Evolutionary conservation across 495 filamentous ascomycete genomes (phyloP).

Genomic region (Penicillium cinerascens): DNA sequence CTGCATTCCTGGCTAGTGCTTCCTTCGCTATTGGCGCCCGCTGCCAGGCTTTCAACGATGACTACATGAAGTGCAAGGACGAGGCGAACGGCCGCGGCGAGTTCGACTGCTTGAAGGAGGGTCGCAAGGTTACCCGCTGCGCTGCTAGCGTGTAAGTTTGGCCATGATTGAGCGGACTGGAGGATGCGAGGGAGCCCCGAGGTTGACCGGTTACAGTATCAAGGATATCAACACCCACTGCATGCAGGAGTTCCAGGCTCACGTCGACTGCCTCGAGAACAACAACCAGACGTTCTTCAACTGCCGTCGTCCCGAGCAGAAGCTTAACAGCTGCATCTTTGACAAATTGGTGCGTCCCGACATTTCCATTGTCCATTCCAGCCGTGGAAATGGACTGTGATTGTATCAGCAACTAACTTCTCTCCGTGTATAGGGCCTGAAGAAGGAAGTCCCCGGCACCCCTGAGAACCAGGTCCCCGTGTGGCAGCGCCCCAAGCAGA

Average conservation of each 20-base stretch:
- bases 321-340: slow-evolving; percentile 88
- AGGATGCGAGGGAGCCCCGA: not conserved
- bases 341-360: slow-evolving; percentile 75
- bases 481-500: slow-evolving; percentile 75
- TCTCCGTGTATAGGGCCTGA: slow-evolving; percentile 60
- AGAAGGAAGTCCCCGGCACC: slow-evolving; percentile 84
- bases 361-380: not conserved
- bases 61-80: slow-evolving; percentile 98
- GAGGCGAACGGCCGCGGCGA: slow-evolving; percentile 85
- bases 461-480: slow-evolving; percentile 75
- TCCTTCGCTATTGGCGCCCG: slow-evolving; percentile 97
- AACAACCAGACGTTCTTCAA: slow-evolving; percentile 97
- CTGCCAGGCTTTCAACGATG: slow-evolving; percentile 94
- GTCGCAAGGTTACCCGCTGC: slow-evolving; percentile 92
- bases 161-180: not conserved
- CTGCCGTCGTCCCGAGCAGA: slow-evolving; percentile 74
- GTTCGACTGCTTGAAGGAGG: slow-evolving; percentile 92
- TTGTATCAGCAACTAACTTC: slow-evolving; percentile 5
- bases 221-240: slow-evolving; percentile 96
- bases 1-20: slow-evolving; percentile 84
- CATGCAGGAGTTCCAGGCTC: slow-evolving; percentile 80
- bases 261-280: slow-evolving; percentile 94
- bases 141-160: slow-evolving; percentile 87
- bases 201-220: slow-evolving; percentile 52
- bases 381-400: not conserved